Evolutionary conservation across 768 basidiomycete species (phyloP), one percentile per base, ranked within the genome.

Genomic region (Suillus subluteus): DNA sequence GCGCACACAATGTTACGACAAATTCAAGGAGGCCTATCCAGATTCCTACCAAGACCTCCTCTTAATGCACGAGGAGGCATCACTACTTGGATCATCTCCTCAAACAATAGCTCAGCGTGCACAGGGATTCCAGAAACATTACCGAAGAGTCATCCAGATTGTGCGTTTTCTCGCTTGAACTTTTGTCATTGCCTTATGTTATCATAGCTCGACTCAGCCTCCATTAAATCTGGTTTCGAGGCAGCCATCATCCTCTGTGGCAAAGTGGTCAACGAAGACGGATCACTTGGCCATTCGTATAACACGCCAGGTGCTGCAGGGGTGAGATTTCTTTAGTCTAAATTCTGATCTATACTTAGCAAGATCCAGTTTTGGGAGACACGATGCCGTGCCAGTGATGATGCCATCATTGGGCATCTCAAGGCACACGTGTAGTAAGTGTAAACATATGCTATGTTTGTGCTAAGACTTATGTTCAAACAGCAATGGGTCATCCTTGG

Each of bases 361-460:
- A 48, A 48, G 43, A 32, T 32, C 1, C 23, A 68, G 65, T 68
- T 68, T 12, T 63, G 58, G n/a, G 15, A 62, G 2, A 59, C 41
- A 43, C 62, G 32, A 15, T 68, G 67, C 46, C 26, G 32, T 46
- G 59, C 65, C 1, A 35, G 58, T 30, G 32, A 62, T 3, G 8
- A 63, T 43, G 41, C 44, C 4, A 66, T 68, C 16, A 62, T 68
- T 4, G 54, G 55, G 2, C 61, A 66, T 35, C 38, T 68, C 16
- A 68, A 66, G 30, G 65, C 65, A 16, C 67, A 66, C 9, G 16
- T 68, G 6, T 68, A 63, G 67, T 68, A 66, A 61, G 67, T 63
- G 4, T 23, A 4, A 46, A 4, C n/a, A 4, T 46, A 46, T 4
- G n/a, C 48, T 48, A 48, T 6, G 4, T 48, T 48, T 23, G 2